A percentile compares a stretch with the other conserved stretches of the same genome.
These are phyloP conservation scores for Xerocomus potaroensis DNA, from an alignment of 768 basidiomycete genomes.

Conservation along the genomic window DNA sequence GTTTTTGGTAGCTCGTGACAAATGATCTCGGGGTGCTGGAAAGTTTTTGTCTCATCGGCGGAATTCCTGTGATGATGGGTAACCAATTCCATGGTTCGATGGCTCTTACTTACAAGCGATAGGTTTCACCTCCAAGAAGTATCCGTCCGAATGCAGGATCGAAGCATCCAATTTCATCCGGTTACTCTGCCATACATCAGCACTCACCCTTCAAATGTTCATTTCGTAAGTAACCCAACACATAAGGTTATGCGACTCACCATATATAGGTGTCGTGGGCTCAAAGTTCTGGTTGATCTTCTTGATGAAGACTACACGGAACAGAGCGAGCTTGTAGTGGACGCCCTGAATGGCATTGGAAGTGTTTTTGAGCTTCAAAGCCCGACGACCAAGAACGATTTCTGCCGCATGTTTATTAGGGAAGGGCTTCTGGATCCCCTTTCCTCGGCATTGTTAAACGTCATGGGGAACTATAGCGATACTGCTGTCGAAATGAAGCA, in stretches of 20 bases:
- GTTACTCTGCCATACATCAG: conserved; percentile 86
- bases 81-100: conserved; percentile 19
- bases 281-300: conserved; percentile 92
- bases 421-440: conserved; percentile 94
- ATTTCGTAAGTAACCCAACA: conserved; percentile 71
- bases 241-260: neutral
- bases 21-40: conserved; percentile 84
- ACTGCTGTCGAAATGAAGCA: conserved; percentile 70
- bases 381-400: conserved; percentile 96
- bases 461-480: conserved; percentile 70
- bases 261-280: conserved; percentile 75
- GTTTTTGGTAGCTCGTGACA: conserved; percentile 47
- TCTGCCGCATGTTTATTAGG: conserved; percentile 96
- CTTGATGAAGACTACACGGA: conserved; percentile 95
- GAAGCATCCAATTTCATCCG: conserved; percentile 96
- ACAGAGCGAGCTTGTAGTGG: conserved; percentile 85
- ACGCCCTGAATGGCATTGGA: conserved; percentile 91
- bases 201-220: conserved; percentile 96
- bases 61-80: conserved; percentile 96
- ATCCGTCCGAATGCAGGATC: conserved; percentile 87
- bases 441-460: conserved; percentile 82
- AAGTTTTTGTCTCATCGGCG: conserved; percentile 92
- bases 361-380: conserved; percentile 96
- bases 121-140: conserved; percentile 94
- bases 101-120: conserved; percentile 3